These are phyloP conservation scores for Keithomyces neogunnii DNA, from an alignment of 2,329 filamentous ascomycete species.

Conservation along the genomic window DNA sequence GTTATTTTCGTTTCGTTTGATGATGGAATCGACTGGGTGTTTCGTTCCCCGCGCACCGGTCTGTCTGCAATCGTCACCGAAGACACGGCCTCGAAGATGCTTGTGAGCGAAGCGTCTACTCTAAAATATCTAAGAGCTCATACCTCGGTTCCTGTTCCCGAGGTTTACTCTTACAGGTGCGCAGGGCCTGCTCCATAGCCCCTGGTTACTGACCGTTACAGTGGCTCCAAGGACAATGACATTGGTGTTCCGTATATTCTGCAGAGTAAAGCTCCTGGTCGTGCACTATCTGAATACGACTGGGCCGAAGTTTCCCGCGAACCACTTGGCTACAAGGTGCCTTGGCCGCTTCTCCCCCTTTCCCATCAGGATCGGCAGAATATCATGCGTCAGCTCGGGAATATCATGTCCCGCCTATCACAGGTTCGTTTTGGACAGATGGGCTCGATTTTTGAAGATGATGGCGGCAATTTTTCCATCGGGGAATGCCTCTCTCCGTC, in stretches of 20 bases:
- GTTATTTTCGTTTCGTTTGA: slow-evolving; percentile 14
- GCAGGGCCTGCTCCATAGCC: background rate
- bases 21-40: slow-evolving; percentile 14
- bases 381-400: slow-evolving; percentile 14
- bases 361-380: slow-evolving; percentile 5
- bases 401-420: slow-evolving; percentile 10
- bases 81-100: slow-evolving; percentile 10
- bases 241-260: slow-evolving; percentile 16
- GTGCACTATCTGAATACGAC: slow-evolving; percentile 12
- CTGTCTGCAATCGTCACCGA: slow-evolving; percentile 3
- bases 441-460: slow-evolving; percentile 14
- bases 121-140: slow-evolving; percentile 10
- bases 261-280: slow-evolving; percentile 13
- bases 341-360: slow-evolving; percentile 11
- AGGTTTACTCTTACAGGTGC: slow-evolving; percentile 16
- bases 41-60: slow-evolving; percentile 10
- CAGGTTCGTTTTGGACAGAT: slow-evolving; percentile 14
- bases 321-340: slow-evolving; percentile 8
- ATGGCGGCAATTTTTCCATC: slow-evolving; percentile 7
- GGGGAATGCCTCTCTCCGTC: slow-evolving; percentile 16
- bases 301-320: slow-evolving; percentile 9
- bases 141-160: slow-evolving; percentile 11
- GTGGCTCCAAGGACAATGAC: slow-evolving; percentile 10
- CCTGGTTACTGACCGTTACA: slow-evolving; percentile 4
- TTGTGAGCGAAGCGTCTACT: slow-evolving; percentile 14